Evolutionary conservation across 2,329 filamentous ascomycete species (phyloP).

Genomic region (Aspergillus spinulosporus): DNA sequence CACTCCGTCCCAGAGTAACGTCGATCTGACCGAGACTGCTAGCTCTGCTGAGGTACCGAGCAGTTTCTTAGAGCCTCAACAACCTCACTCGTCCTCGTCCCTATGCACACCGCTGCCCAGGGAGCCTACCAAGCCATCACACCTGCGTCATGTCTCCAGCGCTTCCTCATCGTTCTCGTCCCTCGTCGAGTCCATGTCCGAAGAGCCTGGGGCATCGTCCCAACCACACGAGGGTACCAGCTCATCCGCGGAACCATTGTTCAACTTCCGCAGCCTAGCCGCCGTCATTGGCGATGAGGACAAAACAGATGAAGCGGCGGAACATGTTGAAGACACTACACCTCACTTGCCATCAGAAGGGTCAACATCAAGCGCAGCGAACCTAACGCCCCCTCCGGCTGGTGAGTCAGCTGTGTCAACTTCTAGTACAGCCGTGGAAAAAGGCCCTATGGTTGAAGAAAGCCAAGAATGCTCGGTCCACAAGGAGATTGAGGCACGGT

Average conservation of each 20-base stretch:
- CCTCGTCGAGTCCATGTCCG: constrained; percentile 60
- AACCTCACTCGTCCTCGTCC: constrained; percentile 29
- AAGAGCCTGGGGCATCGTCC: constrained; percentile 37
- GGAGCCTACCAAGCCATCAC: constrained; percentile 63
- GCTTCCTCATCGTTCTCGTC: constrained; percentile 83
- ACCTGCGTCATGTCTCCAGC: constrained; percentile 80
- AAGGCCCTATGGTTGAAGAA: constrained; percentile 20
- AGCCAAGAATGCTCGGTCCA: constrained; percentile 25
- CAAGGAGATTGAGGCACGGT: constrained; percentile 40
- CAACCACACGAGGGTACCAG: constrained; percentile 50
- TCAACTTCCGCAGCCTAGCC: constrained; percentile 86
- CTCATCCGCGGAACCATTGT: constrained; percentile 70
- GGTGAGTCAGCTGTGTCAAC: constrained; percentile 16
- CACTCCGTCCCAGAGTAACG: constrained; percentile 20
- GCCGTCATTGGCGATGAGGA: constrained; percentile 75
- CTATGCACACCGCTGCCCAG: constrained; percentile 46
- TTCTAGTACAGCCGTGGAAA: constrained; percentile 12
- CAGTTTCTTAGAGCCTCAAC: constrained; percentile 23
- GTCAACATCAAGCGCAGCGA: constrained; percentile 22
- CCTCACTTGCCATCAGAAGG: constrained; percentile 24
- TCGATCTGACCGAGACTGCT: constrained; percentile 37
- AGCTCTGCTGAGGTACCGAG: constrained; percentile 21
- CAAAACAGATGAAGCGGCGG: constrained; percentile 40
- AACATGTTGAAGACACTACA: constrained; percentile 40
- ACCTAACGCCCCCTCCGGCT: constrained; percentile 17